phyloP scores from a whole-genome alignment of 2,329 filamentous ascomycete genomes.

The Talaromyces sp. region DNA sequence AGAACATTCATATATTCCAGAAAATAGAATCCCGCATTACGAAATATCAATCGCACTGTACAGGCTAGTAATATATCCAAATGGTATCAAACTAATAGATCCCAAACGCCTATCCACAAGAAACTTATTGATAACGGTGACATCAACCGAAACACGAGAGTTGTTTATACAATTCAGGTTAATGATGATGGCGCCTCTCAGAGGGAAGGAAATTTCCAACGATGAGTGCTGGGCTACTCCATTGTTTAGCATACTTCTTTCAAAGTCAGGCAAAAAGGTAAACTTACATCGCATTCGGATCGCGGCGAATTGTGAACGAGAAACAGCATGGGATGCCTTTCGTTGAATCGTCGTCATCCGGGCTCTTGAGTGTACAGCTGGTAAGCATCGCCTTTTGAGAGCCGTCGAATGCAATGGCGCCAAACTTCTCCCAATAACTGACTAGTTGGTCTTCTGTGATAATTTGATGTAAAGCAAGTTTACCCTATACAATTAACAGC shows the following conservation, averaged over 20 bases:
- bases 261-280: neutral
- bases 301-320: conserved; percentile 91
- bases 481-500: conserved; percentile 59
- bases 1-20: neutral
- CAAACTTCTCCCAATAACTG: conserved; percentile 98
- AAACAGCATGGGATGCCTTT: conserved; percentile 89
- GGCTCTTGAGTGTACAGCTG: conserved; percentile 85
- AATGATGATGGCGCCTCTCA: conserved; percentile 53
- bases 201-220: conserved; percentile 96
- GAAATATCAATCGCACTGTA: neutral
- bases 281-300: conserved; percentile 91
- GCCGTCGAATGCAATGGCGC: conserved; percentile 92
- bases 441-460: conserved; percentile 92
- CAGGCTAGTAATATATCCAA: neutral
- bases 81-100: conserved; percentile 4
- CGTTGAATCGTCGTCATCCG: conserved; percentile 64
- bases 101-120: neutral
- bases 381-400: conserved; percentile 93
- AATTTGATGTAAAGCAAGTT: conserved; percentile 92
- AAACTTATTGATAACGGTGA: neutral
- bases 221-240: conserved; percentile 77
- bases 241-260: conserved; percentile 31
- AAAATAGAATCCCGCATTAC: neutral
- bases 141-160: neutral
- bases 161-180: neutral